A percentile compares a stretch with the other conserved stretches of the same genome.
Evolutionary conservation across 768 basidiomycete species (phyloP).

Genomic region (Plicaturopsis crispa): DNA sequence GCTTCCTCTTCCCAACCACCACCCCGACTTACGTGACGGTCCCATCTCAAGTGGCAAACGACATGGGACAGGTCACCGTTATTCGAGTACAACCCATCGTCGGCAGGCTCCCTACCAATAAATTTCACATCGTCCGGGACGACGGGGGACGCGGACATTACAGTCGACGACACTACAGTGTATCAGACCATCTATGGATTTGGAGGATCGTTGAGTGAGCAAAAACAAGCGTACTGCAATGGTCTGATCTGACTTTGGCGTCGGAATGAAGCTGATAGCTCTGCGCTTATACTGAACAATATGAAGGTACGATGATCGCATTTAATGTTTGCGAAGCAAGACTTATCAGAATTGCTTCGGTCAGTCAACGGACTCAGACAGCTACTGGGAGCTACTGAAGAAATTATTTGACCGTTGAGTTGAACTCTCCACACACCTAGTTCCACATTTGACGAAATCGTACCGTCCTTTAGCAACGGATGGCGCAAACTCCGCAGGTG

Average conservation of each 20-base stretch:
- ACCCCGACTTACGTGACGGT: slow-evolving; percentile 1
- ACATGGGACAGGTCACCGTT: slow-evolving; percentile 44
- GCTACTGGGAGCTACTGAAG: slow-evolving; percentile 51
- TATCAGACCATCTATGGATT: slow-evolving; percentile 64
- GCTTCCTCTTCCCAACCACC: neutral
- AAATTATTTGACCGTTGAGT: slow-evolving; percentile 58
- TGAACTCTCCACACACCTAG: too few relatives aligned
- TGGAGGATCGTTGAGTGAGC: slow-evolving; percentile 56
- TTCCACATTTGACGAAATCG: too few relatives aligned
- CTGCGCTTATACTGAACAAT: slow-evolving; percentile 50
- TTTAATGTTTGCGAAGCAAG: neutral
- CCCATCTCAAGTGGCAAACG: slow-evolving; percentile 45
- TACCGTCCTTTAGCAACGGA: too few relatives aligned
- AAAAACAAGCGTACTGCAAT: neutral
- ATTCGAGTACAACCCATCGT: slow-evolving; percentile 33
- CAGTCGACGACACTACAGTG: slow-evolving; percentile 42
- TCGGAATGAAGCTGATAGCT: slow-evolving; percentile 53
- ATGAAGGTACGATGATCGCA: slow-evolving; percentile 43
- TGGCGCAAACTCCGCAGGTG: slow-evolving; percentile 53
- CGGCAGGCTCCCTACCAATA: slow-evolving; percentile 36
- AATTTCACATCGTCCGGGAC: slow-evolving; percentile 52
- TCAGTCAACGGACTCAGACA: slow-evolving; percentile 43
- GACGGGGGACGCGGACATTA: slow-evolving; percentile 54
- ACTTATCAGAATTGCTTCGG: slow-evolving; percentile 1
- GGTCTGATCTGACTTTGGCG: slow-evolving; percentile 4